A percentile compares a stretch with the other conserved stretches of the same genome.
Conservation (phyloP, 768 basidiomycete genomes). For the Wakefieldia striispora region DNA sequence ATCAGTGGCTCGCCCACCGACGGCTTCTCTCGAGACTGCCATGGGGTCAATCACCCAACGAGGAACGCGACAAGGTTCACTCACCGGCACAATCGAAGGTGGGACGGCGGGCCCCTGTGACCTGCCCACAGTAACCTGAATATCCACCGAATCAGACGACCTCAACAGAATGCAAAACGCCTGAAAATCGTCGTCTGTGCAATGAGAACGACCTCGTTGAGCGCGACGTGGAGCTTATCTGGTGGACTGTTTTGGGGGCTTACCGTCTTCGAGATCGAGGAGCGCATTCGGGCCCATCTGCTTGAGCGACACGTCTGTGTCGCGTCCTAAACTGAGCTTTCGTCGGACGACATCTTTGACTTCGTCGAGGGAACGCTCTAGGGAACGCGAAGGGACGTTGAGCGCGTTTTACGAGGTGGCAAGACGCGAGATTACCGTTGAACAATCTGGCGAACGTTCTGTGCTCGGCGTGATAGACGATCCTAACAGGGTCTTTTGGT, state of each 20-base stretch:
- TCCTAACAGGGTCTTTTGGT: slow-evolving; percentile 12
- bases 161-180: slow-evolving; percentile 56
- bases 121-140: slow-evolving; percentile 31
- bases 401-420: slow-evolving; percentile 1
- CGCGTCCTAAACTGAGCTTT: slow-evolving; percentile 53
- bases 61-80: not conserved
- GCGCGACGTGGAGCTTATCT: not conserved
- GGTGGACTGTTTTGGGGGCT: not conserved
- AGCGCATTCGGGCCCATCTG: slow-evolving; percentile 53
- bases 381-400: not conserved
- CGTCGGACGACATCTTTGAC: slow-evolving; percentile 55
- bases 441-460: slow-evolving; percentile 42
- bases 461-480: slow-evolving; percentile 38
- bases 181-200: slow-evolving; percentile 74
- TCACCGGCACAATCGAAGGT: slow-evolving; percentile 8
- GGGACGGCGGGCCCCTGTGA: not conserved
- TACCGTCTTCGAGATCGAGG: slow-evolving; percentile 80
- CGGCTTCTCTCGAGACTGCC: not conserved
- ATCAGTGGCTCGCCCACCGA: not conserved
- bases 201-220: not conserved
- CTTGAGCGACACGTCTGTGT: slow-evolving; percentile 36
- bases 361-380: slow-evolving; percentile 62
- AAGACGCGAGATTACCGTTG: slow-evolving; percentile 32
- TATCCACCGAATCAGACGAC: slow-evolving; percentile 35
- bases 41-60: not conserved